A percentile compares a stretch with the other conserved stretches of the same genome.
phyloP scores from a whole-genome alignment of 2,329 filamentous ascomycete genomes.

The Karstenula rhodostoma region DNA sequence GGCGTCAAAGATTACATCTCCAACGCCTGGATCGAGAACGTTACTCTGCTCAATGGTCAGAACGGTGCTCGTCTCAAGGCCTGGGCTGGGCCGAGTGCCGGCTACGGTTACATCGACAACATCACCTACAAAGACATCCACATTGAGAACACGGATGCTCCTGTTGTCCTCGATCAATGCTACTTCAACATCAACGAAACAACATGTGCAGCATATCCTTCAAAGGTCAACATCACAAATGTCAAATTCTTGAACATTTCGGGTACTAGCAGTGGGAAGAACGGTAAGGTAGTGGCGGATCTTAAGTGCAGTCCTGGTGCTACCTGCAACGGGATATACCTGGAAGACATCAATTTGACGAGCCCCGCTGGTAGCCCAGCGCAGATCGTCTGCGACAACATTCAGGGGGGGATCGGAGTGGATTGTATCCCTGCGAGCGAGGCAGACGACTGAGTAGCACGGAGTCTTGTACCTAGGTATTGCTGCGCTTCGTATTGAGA shows the following conservation, averaged over 20 bases:
- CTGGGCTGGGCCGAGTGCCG: constrained; percentile 66
- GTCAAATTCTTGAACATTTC: constrained; percentile 67
- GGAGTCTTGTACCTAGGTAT: not conserved
- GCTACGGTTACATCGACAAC: constrained; percentile 69
- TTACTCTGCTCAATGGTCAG: constrained; percentile 63
- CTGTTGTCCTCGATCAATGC: constrained; percentile 68
- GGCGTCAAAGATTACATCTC: constrained; percentile 44
- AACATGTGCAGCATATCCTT: constrained; percentile 63
- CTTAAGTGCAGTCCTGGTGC: constrained; percentile 66
- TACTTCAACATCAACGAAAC: constrained; percentile 66
- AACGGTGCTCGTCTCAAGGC: constrained; percentile 68
- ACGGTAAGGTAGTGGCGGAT: constrained; percentile 63
- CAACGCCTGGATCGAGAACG: constrained; percentile 65
- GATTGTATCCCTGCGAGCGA: constrained; percentile 49
- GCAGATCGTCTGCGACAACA: constrained; percentile 60
- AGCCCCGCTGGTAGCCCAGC: constrained; percentile 56
- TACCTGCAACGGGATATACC: constrained; percentile 63
- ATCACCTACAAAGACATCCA: constrained; percentile 69
- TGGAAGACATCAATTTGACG: constrained; percentile 64
- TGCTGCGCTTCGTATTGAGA: not conserved
- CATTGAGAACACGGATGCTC: constrained; percentile 65
- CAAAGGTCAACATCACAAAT: constrained; percentile 66
- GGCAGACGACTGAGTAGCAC: constrained; percentile 22
- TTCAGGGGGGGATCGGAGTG: constrained; percentile 52
- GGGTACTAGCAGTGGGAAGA: constrained; percentile 64